Conservation (phyloP, 306 rosid species). For the Glycine soja region DNA sequence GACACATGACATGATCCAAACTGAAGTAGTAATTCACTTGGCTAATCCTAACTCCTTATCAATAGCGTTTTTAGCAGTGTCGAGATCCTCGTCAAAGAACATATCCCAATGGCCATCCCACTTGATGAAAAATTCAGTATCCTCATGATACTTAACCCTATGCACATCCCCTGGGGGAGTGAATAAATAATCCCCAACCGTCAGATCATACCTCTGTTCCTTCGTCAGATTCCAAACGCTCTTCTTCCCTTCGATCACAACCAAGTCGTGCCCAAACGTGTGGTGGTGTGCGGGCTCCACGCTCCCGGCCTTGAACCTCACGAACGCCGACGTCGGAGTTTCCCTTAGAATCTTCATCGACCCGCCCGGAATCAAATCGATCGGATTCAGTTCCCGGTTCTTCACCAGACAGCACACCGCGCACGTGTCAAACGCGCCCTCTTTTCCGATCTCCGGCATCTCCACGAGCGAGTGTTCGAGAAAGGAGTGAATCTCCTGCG, state of each 20-base stretch:
- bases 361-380: constrained; percentile 80
- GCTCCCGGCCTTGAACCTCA: constrained; percentile 80
- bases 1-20: too few relatives aligned
- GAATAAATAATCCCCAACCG: constrained; percentile 76
- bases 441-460: constrained; percentile 66
- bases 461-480: constrained; percentile 67
- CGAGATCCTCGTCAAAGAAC: constrained; percentile 87
- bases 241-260: constrained; percentile 79
- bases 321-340: constrained; percentile 82
- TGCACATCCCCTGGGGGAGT: constrained; percentile 88
- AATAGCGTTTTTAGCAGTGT: constrained; percentile 54
- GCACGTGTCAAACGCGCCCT: constrained; percentile 45
- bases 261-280: constrained; percentile 89
- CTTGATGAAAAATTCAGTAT: constrained; percentile 83
- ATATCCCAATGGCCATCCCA: constrained; percentile 98
- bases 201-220: constrained; percentile 70
- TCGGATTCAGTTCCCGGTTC: constrained; percentile 66
- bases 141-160: constrained; percentile 76
- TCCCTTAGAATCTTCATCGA: constrained; percentile 90
- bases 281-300: constrained; percentile 96
- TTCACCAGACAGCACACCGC: constrained; percentile 76
- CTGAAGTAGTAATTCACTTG: too few relatives aligned
- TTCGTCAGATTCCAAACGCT: constrained; percentile 86
- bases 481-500: constrained; percentile 61
- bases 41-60: too few relatives aligned